These are phyloP conservation scores for Aspergillus alliaceus DNA, from an alignment of 2,329 filamentous ascomycete genomes.

Conservation along the genomic window DNA sequence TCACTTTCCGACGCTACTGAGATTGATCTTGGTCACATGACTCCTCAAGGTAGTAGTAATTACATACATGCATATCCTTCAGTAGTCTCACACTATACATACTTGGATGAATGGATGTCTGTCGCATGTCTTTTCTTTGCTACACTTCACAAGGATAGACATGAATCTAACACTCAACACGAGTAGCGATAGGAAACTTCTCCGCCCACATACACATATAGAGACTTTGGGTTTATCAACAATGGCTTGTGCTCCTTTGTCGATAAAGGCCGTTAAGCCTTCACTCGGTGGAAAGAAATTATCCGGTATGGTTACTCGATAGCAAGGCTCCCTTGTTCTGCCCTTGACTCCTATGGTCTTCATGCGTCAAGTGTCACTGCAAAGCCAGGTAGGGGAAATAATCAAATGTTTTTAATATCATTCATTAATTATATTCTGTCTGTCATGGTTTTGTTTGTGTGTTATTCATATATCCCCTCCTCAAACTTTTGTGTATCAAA, in stretches of 20 bases:
- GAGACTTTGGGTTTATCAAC: too few species aligned
- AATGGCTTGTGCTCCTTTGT: neutral
- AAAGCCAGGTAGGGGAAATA: neutral
- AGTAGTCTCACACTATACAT: too few species aligned
- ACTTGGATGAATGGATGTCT: too few species aligned
- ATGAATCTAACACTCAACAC: too few species aligned
- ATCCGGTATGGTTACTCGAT: neutral
- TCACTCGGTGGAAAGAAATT: neutral
- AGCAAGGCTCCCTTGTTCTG: neutral
- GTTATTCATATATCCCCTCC: constrained; percentile 55
- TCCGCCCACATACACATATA: too few species aligned
- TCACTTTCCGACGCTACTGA: constrained; percentile 5
- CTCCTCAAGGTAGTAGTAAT: neutral
- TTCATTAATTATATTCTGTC: neutral
- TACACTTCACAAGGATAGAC: too few species aligned
- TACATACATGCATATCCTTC: constrained; percentile 5
- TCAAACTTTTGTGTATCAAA: constrained; percentile 84
- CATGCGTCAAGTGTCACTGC: neutral
- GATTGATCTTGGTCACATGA: constrained; percentile 11
- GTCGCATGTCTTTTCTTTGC: too few species aligned
- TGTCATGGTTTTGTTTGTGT: constrained; percentile 6
- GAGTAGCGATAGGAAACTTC: too few species aligned
- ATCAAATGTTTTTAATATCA: neutral
- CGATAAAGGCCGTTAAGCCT: neutral
- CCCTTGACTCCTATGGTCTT: neutral